These are phyloP conservation scores for Aureoboletus auriporus DNA, from an alignment of 768 basidiomycete genomes.

Conservation along the genomic window DNA sequence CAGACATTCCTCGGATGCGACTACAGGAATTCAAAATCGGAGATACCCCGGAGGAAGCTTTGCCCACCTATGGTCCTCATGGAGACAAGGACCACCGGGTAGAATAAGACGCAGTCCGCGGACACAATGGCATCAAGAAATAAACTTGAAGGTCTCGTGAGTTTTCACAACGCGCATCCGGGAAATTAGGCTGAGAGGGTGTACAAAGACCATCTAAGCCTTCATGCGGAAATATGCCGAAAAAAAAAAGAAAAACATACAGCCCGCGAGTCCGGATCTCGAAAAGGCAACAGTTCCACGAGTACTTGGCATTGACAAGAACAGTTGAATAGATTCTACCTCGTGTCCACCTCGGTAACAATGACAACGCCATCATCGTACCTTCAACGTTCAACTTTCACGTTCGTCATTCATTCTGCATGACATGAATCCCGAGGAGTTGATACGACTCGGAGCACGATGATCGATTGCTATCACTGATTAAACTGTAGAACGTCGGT, in stretches of 20 bases:
- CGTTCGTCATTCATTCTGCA: no score
- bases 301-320: no score
- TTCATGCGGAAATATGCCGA: no score
- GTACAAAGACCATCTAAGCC: no score
- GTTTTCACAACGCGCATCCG: not conserved
- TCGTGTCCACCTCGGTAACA: no score
- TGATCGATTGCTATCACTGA: not conserved
- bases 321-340: no score
- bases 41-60: not conserved
- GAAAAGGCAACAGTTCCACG: no score
- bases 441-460: not conserved
- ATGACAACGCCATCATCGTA: no score
- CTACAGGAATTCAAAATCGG: not conserved
- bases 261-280: no score
- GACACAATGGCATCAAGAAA: not conserved
- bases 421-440: not conserved
- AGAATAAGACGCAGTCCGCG: slow-evolving; percentile 13
- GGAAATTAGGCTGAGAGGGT: not conserved
- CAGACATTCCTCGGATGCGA: no score
- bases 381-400: no score
- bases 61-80: not conserved
- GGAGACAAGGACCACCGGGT: not conserved
- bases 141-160: not conserved
- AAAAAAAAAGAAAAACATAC: no score
- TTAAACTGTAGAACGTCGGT: not conserved